These are phyloP conservation scores for Solanum pinnatisectum DNA, from an alignment of 257 asterid species.

Conservation along the genomic window DNA sequence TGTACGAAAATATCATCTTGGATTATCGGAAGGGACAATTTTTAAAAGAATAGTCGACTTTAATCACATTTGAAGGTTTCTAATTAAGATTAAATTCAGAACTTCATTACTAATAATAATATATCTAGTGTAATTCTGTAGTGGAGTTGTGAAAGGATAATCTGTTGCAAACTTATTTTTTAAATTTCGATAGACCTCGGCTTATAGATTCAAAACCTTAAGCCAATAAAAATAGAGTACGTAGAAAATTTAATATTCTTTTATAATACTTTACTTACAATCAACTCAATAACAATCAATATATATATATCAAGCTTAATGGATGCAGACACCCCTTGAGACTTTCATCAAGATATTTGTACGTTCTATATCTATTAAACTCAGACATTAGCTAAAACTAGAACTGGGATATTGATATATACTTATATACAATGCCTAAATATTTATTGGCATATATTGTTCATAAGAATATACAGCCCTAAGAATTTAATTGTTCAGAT, in stretches of 20 bases:
- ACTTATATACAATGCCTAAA: background rate
- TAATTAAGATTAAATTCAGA: background rate
- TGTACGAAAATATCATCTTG: background rate
- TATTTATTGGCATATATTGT: background rate
- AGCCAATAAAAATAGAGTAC: background rate
- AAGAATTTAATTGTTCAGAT: background rate
- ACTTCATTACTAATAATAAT: background rate
- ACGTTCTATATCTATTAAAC: too few species aligned
- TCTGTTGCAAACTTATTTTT: background rate
- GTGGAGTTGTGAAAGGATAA: accelerated
- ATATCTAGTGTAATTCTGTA: background rate
- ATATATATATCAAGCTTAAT: too few species aligned
- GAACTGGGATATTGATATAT: background rate
- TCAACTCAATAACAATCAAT: too few species aligned
- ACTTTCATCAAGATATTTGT: too few species aligned
- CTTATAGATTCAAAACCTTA: background rate
- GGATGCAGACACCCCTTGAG: too few species aligned
- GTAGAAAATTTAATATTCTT: too few species aligned
- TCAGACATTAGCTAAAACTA: background rate
- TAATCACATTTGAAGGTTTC: background rate
- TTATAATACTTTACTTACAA: too few species aligned
- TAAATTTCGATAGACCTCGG: too few species aligned
- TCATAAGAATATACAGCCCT: background rate
- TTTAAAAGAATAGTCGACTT: background rate
- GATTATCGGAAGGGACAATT: background rate